Evolutionary conservation across 495 filamentous ascomycete species (phyloP), one percentile per base, ranked within the genome.

Genomic region (Tuber calosporum): DNA sequence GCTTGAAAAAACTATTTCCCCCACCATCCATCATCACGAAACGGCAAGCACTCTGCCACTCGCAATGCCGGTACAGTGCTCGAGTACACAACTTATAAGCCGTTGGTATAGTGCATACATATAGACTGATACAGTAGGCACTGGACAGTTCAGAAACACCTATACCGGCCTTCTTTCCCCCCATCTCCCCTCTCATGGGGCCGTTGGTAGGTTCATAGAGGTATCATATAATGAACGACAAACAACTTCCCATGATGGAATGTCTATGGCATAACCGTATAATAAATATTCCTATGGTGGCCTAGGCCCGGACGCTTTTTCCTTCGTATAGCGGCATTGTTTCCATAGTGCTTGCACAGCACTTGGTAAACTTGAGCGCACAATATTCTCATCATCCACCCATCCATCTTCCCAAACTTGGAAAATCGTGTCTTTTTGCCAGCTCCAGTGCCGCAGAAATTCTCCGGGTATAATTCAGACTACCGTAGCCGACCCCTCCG

Each of bases 71-170:
- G n/a, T n/a, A n/a, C n/a, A n/a, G n/a, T n/a, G n/a, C n/a, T n/a
- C n/a, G n/a, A n/a, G n/a, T 38, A 73, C 69, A 66, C 71, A 68
- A 45, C 67, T 71, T 69, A 36, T 76, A 62, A 45, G 40, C 67
- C 39, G 37, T 67, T 70, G 9, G 41, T 53, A 42, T 11, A 36
- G 37, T 41, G 70, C 58, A 72, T 72, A 72, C 66, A 45, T 70
- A 43, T 75, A 38, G 45, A 53, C 62, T 62, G 13, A 15, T 30
- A 62, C 26, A 30, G 26, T n/a, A 26, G 53, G 26, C 53, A 62
- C 26, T 34, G 13, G 53, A 62, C 26, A 17, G 26, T 34, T 34
- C 53, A 34, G 26, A 34, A 62, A 62, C 34, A 17, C 26, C 4
- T 34, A 5, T 11, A 62, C 53, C 53, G 53, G 53, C 30, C 13